Evolutionary conservation across 2,329 filamentous ascomycete genomes (phyloP), one percentile per base, ranked within the genome.

Genomic region (Epichloe gansuensis): DNA sequence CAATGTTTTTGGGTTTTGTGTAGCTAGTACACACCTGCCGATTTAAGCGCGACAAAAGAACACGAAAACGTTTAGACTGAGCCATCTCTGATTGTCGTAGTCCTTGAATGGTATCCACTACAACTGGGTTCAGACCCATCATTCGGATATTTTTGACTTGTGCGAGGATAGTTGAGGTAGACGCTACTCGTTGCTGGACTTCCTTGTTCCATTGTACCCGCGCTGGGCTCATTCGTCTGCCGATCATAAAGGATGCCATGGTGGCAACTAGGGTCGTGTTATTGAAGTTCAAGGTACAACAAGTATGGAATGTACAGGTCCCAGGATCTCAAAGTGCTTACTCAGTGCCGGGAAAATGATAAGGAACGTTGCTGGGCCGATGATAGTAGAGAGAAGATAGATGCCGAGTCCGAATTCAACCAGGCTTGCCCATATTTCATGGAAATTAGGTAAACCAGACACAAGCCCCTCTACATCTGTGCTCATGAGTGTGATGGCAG

Each of bases 401-500:
- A 70, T 69, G 0, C 70, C 71, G 2, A 79, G 51, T 5, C 59
- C 68, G 5, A 74, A 67, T 55, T 78, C 69, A 1, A 76, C 54
- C 0, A 64, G 50, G 41, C 60, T 67, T 0, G 65, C 69, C 72
- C 72, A 74, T 4, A 69, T 52, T 31, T 73, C 68, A 46, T 75
- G 74, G 35, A 72, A 52, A 2, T 52, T 57, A 4, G 58, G 52
- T 4, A 66, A 60, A 0, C 69, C 72, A 0, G 57, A 44, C 2
- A 64, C 59, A 3, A 75, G 67, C 5, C 68, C 65, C 53, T 75
- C 73, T 7, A 75, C 62, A 48, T 77, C 74, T 3, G 71, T 67
- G 52, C 67, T 73, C 73, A 76, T 76, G 3, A 76, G 63, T 0
- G 74, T 75, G 44, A 76, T 55, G 0, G 72, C 66, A 0, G 70